A percentile compares a stretch with the other conserved stretches of the same genome.
phyloP scores from a whole-genome alignment of 2,329 filamentous ascomycete species.

The Lecanicillium sp. region DNA sequence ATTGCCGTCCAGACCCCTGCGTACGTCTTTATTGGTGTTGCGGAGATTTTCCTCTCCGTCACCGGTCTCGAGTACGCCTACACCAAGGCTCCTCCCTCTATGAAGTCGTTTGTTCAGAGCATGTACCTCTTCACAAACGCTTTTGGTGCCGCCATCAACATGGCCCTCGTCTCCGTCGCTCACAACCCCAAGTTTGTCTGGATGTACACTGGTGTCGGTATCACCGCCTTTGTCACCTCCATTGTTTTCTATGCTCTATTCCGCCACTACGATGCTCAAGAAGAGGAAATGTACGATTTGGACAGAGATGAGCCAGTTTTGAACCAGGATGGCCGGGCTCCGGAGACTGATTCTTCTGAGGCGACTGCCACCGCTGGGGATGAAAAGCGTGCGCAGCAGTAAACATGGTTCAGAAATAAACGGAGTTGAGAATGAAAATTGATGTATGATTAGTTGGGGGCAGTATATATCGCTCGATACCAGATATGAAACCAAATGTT shows the following conservation, averaged over 20 bases:
- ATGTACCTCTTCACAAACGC: slow-evolving; percentile 54
- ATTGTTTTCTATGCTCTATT: slow-evolving; percentile 41
- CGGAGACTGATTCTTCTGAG: too few relatives aligned
- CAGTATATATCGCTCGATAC: too few relatives aligned
- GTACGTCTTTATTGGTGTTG: slow-evolving; percentile 47
- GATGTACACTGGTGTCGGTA: slow-evolving; percentile 54
- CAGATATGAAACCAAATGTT: too few relatives aligned
- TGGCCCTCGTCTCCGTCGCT: slow-evolving; percentile 50
- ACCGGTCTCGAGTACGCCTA: slow-evolving; percentile 66
- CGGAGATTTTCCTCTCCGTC: slow-evolving; percentile 57
- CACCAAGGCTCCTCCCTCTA: slow-evolving; percentile 61
- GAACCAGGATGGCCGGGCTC: slow-evolving; percentile 5
- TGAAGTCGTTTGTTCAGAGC: slow-evolving; percentile 54
- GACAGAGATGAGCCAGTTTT: slow-evolving; percentile 24
- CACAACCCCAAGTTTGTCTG: slow-evolving; percentile 58
- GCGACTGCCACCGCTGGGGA: too few relatives aligned
- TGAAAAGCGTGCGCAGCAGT: too few relatives aligned
- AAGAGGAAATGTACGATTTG: slow-evolving; percentile 30
- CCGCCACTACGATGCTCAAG: slow-evolving; percentile 27
- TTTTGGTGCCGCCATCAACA: slow-evolving; percentile 49
- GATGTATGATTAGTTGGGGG: too few relatives aligned
- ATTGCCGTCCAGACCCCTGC: slow-evolving; percentile 47
- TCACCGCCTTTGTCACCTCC: slow-evolving; percentile 37
- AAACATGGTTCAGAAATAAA: too few relatives aligned
- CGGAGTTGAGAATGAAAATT: too few relatives aligned